Percentiles rank a stretch among this genome's conserved stretches.
Conservation (phyloP, 345 rosid species). For the Clausena lansium region DNA sequence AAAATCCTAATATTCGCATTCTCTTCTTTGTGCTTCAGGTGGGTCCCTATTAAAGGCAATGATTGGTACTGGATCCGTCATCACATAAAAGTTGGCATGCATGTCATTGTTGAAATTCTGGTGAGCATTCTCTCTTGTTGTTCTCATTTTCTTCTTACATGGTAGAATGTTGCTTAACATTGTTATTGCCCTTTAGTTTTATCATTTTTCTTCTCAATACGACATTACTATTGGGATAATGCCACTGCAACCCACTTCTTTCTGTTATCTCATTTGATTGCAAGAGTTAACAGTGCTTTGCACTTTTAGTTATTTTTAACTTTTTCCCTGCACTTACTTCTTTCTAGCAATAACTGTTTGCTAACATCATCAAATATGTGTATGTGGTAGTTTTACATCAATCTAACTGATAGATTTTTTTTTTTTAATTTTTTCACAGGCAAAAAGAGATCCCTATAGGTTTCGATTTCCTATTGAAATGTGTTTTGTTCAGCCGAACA, state of each 20-base stretch:
- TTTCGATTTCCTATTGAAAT: constrained; percentile 91
- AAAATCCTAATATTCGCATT: constrained; percentile 4
- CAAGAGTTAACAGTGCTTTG: background rate
- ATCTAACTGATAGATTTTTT: constrained; percentile 9
- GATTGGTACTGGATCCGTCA: constrained; percentile 99
- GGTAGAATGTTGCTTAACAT: background rate
- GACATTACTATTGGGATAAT: background rate
- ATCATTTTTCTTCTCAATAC: background rate
- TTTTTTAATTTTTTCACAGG: constrained; percentile 48
- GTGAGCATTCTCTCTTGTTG: constrained; percentile 40
- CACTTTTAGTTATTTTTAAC: background rate
- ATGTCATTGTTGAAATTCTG: constrained; percentile 84
- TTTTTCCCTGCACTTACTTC: background rate
- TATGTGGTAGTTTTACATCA: background rate
- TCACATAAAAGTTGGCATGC: constrained; percentile 93
- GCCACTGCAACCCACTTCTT: background rate
- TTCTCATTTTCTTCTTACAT: background rate
- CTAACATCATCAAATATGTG: background rate
- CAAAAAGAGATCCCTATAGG: constrained; percentile 89
- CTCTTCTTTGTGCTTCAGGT: constrained; percentile 46
- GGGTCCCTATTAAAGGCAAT: constrained; percentile 89
- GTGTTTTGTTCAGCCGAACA: constrained; percentile 86
- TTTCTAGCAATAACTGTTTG: background rate
- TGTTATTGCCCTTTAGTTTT: background rate
- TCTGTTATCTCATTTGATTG: background rate